Evolutionary conservation across 768 basidiomycete genomes (phyloP), one percentile per base, ranked within the genome.

Genomic region (Podaxis sp.): DNA sequence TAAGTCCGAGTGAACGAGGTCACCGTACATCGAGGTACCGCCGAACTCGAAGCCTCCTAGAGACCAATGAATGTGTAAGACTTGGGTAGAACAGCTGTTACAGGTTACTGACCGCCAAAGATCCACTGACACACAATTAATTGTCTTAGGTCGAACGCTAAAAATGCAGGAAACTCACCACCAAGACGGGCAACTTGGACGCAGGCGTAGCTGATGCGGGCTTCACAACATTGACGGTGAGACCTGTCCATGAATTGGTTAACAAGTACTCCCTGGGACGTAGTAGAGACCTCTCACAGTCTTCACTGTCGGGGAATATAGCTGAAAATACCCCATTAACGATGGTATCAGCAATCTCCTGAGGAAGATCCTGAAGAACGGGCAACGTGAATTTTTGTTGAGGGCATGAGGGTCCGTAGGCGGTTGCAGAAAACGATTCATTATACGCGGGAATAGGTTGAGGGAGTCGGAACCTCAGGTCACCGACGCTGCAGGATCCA

Each of bases 131-230:
- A 33, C 2, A 6, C 19, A 53, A 3, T 58, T 22, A 51, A n/a
- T 15, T 12, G 8, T 26, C 49, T 24, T 12, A 11, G 11, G 22
- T 51, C 4, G 22, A 24, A 13, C 0, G 12, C 1, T 2, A 26
- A 26, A 51, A 19, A 12, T n/a, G 4, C 42, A 44, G 1, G 49
- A 28, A 15, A 51, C 49, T 15, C 70, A 85, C 85, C 33, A 80
- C 82, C 19, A 84, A 73, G 6, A 87, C 83, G 2, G 86, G 86
- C 2, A 86, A 72, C 56, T 81, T 81, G 8, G 79, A 79, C 0
- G 67, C 67, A 1, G 79, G 59, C 0, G 76, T 78, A 1, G 80
- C 76, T 39, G 65, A 69, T 1, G 71, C 68, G 4, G 86, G 84
- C 56, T 76, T 78, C 28, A 84, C 66, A 17, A 87, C 78, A 64